phyloP scores from a whole-genome alignment of 331 rosid genomes.

The Ulmus americana region DNA sequence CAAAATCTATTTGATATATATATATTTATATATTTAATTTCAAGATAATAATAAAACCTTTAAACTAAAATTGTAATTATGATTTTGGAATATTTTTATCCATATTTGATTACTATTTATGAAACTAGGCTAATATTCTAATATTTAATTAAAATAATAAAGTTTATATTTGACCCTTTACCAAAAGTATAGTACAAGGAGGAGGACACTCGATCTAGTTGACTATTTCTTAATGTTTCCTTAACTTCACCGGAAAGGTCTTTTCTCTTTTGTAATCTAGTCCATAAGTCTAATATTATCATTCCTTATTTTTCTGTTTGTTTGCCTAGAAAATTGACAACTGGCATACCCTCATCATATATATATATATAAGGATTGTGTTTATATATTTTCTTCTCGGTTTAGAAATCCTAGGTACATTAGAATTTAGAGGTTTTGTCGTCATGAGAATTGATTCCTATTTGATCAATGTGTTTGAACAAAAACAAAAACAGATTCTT shows the following conservation, averaged over 20 bases:
- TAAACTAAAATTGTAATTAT: no score
- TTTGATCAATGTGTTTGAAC: neutral
- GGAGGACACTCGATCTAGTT: conserved; percentile 11
- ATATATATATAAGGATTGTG: neutral
- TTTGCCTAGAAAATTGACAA: neutral
- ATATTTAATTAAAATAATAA: neutral
- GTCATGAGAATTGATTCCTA: neutral
- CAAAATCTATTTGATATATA: no score
- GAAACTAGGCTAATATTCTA: neutral
- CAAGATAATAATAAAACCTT: no score
- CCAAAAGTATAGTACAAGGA: neutral
- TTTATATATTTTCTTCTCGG: neutral
- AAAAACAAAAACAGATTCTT: conserved; percentile 19
- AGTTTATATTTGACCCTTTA: neutral
- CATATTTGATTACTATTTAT: no score
- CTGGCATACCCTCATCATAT: neutral
- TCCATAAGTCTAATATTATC: neutral
- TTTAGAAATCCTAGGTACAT: neutral
- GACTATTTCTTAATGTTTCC: conserved; percentile 47
- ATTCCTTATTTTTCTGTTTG: neutral
- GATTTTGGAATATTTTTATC: no score
- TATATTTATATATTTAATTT: no score
- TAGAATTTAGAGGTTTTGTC: neutral
- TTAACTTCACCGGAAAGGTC: conserved; percentile 46
- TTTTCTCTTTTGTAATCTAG: neutral